A percentile compares a stretch with the other conserved stretches of the same genome.
Evolutionary conservation across 179 eudicot species (phyloP).

Genomic region (Patellifolia procumbens): DNA sequence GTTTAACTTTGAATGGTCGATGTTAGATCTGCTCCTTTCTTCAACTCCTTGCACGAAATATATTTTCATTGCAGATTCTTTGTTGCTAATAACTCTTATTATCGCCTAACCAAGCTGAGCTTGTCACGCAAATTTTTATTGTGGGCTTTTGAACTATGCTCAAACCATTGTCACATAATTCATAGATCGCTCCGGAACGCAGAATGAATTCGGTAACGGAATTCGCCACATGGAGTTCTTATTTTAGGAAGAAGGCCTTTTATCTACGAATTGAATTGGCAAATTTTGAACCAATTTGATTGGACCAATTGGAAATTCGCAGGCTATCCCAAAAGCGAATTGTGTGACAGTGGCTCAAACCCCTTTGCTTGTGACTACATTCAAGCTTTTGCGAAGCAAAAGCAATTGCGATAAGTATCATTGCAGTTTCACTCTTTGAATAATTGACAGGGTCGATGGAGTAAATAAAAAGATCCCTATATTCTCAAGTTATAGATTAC

Average conservation of each 20-base stretch:
- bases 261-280: no score
- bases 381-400: background rate
- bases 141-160: no score
- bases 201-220: no score
- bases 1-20: background rate
- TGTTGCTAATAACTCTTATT: background rate
- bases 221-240: no score
- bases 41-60: background rate
- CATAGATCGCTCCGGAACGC: no score
- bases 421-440: background rate
- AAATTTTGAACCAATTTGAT: no score
- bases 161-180: no score
- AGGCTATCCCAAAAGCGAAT: no score
- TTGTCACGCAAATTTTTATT: background rate
- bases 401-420: no score
- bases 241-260: no score
- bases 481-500: background rate
- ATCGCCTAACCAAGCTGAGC: background rate
- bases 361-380: background rate
- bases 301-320: no score
- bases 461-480: background rate
- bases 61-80: background rate
- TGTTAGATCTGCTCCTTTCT: background rate
- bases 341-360: background rate
- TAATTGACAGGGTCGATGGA: background rate